These are phyloP conservation scores for Suillus bovinus DNA, from an alignment of 768 basidiomycete genomes.

Conservation along the genomic window DNA sequence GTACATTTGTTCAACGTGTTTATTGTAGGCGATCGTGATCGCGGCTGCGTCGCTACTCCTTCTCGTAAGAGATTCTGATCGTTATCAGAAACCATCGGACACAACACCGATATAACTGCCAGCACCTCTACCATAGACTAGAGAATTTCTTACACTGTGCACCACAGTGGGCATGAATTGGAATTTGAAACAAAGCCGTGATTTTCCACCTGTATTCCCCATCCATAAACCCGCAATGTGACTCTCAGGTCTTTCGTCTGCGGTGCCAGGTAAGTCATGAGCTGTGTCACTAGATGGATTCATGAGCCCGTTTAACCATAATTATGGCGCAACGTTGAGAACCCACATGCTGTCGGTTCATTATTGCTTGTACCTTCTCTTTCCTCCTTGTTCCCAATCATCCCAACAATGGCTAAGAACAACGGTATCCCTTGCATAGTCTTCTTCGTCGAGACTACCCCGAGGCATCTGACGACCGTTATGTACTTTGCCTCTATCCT, in stretches of 20 bases:
- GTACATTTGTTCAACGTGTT: conserved; percentile 1
- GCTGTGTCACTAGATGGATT: background rate
- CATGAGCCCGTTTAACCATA: background rate
- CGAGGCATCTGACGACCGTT: conserved; percentile 26
- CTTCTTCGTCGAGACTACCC: conserved; percentile 27
- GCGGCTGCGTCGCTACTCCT: conserved; percentile 21
- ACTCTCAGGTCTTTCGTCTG: no score
- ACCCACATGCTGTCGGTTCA: background rate
- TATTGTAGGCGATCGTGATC: conserved; percentile 17
- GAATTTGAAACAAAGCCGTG: background rate
- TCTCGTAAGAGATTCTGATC: conserved; percentile 26
- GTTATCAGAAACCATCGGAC: conserved; percentile 10
- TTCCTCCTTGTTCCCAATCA: conserved; percentile 37
- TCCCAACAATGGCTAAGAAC: conserved; percentile 44
- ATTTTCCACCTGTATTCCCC: background rate
- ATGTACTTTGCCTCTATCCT: conserved; percentile 18
- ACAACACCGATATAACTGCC: background rate
- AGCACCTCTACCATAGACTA: background rate
- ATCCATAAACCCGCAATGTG: no score
- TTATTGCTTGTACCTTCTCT: background rate
- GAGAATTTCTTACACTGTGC: background rate
- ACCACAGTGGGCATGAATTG: background rate
- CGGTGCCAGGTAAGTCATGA: background rate
- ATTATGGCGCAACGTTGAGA: background rate
- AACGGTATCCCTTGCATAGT: conserved; percentile 32